These are phyloP conservation scores for Chloropicon primus DNA, from an alignment of 139 green algal genomes.

Conservation along the genomic window DNA sequence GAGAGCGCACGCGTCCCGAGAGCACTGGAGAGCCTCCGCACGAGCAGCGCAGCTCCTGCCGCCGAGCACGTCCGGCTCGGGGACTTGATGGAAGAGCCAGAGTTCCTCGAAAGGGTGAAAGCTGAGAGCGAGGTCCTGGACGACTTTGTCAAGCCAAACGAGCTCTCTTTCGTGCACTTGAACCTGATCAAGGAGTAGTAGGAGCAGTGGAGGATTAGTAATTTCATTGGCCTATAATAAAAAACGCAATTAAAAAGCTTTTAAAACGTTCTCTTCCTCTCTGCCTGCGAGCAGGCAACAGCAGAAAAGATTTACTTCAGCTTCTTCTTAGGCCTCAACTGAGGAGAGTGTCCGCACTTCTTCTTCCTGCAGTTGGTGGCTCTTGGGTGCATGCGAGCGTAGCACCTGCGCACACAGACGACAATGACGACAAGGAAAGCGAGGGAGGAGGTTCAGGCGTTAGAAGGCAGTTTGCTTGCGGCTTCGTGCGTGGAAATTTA, in stretches of 20 bases:
- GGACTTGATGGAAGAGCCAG: background rate
- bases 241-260: no score
- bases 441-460: background rate
- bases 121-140: background rate
- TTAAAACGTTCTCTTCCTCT: no score
- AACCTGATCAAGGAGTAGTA: background rate
- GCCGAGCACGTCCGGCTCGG: no score
- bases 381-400: constrained; percentile 92
- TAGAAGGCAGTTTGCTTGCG: no score
- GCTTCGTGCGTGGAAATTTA: no score
- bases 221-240: background rate
- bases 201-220: no score
- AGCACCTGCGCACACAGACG: constrained; percentile 53
- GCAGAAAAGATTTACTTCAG: no score
- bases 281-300: no score
- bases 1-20: background rate
- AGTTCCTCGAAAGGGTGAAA: background rate
- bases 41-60: no score
- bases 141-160: background rate
- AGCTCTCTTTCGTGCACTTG: background rate
- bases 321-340: constrained; percentile 88
- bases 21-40: background rate
- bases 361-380: constrained; percentile 94
- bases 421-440: background rate
- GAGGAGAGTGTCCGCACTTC: constrained; percentile 27